phyloP scores from a whole-genome alignment of 1,284 basidiomycete genomes.

The Coriolopsis trogii region DNA sequence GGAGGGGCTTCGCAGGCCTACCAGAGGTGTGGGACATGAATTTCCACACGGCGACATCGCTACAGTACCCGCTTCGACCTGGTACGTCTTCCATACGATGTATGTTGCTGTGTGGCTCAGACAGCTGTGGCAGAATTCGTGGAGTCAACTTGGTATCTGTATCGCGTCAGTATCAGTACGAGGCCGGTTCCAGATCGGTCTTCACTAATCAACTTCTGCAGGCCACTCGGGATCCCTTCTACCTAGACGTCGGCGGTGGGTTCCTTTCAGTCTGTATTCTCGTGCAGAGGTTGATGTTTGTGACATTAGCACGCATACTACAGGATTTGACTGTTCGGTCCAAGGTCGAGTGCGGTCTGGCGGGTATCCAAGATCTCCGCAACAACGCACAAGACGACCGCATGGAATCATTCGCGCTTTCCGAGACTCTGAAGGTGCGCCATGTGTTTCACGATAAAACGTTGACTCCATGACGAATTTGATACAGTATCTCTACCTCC shows the following conservation, averaged over 20 bases:
- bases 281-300: neutral
- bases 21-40: slow-evolving; percentile 90
- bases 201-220: slow-evolving; percentile 36
- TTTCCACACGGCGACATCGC: slow-evolving; percentile 71
- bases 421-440: slow-evolving; percentile 92
- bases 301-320: slow-evolving; percentile 67
- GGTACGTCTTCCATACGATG: slow-evolving; percentile 40
- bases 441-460: too few species aligned
- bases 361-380: slow-evolving; percentile 79
- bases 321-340: slow-evolving; percentile 74
- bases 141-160: slow-evolving; percentile 94
- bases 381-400: slow-evolving; percentile 84
- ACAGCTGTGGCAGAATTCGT: slow-evolving; percentile 66
- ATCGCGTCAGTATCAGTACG: slow-evolving; percentile 61
- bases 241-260: slow-evolving; percentile 77
- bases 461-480: neutral
- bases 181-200: neutral
- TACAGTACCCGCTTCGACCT: slow-evolving; percentile 85
- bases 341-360: slow-evolving; percentile 84
- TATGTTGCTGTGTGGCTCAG: neutral
- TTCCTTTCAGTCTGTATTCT: neutral
- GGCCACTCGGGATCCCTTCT: slow-evolving; percentile 91
- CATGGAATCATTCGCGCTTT: slow-evolving; percentile 93
- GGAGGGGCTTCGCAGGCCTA: slow-evolving; percentile 82
- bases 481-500: slow-evolving; percentile 84